Evolutionary conservation across 1,284 basidiomycete genomes (phyloP).

Genomic region (Flammula alnicola): DNA sequence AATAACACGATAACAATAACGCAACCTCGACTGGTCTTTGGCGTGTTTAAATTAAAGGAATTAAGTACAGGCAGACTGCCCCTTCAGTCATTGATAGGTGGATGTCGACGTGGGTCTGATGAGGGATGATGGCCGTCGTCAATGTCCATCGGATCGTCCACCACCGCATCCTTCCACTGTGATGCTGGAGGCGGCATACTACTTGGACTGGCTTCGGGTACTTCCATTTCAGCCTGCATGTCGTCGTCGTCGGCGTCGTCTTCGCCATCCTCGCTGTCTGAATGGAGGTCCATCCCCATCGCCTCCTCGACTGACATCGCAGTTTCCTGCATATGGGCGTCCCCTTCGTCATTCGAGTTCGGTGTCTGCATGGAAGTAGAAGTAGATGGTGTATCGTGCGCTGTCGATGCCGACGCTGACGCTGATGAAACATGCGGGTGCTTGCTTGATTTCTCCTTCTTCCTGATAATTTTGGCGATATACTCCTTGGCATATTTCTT

Average conservation of each 20-base stretch:
- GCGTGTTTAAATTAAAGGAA: slow-evolving; percentile 18
- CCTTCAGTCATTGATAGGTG: slow-evolving; percentile 9
- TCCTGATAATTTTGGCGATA: slow-evolving; percentile 69
- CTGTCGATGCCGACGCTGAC: slow-evolving; percentile 31
- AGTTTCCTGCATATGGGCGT: slow-evolving; percentile 28
- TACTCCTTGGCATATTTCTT: slow-evolving; percentile 95
- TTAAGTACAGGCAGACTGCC: slow-evolving; percentile 4
- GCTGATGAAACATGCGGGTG: slow-evolving; percentile 21
- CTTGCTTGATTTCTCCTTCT: slow-evolving; percentile 57
- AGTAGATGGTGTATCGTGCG: slow-evolving; percentile 37
- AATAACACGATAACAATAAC: slow-evolving; percentile 9
- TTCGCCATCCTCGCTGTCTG: slow-evolving; percentile 37
- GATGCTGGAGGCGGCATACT: slow-evolving; percentile 16
- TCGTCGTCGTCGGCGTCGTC: slow-evolving; percentile 31
- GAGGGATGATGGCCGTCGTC: slow-evolving; percentile 16
- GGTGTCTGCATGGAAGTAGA: slow-evolving; percentile 43
- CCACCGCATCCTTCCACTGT: neutral
- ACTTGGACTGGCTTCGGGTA: neutral
- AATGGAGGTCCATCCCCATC: slow-evolving; percentile 51
- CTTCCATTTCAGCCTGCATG: slow-evolving; percentile 5
- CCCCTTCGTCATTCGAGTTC: slow-evolving; percentile 40
- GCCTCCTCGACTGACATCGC: slow-evolving; percentile 55
- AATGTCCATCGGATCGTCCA: slow-evolving; percentile 20
- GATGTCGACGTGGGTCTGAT: slow-evolving; percentile 27
- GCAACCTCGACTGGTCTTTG: slow-evolving; percentile 9